These are phyloP conservation scores for Penicillium chermesinum DNA, from an alignment of 495 filamentous ascomycete species.

Conservation along the genomic window DNA sequence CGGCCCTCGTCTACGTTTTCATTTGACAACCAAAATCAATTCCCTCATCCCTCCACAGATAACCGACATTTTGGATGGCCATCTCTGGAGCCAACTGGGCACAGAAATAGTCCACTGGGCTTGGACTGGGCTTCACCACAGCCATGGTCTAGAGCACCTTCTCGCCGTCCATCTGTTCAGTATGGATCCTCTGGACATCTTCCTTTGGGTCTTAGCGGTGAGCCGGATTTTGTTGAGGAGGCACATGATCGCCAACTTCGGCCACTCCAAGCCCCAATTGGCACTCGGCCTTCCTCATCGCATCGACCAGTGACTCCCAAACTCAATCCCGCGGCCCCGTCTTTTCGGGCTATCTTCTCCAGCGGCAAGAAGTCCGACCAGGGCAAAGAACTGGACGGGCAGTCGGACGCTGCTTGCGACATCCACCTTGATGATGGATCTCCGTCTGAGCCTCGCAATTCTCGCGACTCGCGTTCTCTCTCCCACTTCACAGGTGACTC, in stretches of 20 bases:
- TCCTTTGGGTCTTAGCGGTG: constrained; percentile 44
- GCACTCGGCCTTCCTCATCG: constrained; percentile 50
- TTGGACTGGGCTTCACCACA: constrained; percentile 52
- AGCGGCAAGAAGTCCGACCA: constrained; percentile 38
- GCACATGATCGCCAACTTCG: constrained; percentile 41
- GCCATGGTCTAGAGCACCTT: constrained; percentile 53
- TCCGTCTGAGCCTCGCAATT: constrained; percentile 57
- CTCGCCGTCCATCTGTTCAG: constrained; percentile 51
- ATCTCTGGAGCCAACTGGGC: constrained; percentile 44
- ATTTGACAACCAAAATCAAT: constrained; percentile 56
- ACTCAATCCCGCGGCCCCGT: constrained; percentile 57
- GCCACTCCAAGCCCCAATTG: constrained; percentile 50
- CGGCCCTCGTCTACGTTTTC: constrained; percentile 76
- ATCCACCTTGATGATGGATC: constrained; percentile 48
- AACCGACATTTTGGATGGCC: constrained; percentile 65
- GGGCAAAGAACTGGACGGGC: constrained; percentile 30
- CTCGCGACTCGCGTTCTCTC: constrained; percentile 52
- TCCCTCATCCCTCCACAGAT: constrained; percentile 77
- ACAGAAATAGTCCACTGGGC: constrained; percentile 50
- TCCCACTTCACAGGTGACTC: constrained; percentile 66
- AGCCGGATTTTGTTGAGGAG: constrained; percentile 42
- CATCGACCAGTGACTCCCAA: constrained; percentile 53
- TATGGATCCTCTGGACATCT: constrained; percentile 53
- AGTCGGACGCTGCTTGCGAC: constrained; percentile 33
- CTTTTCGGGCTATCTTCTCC: constrained; percentile 50